phyloP scores from a whole-genome alignment of 805 yeast genomes.

The Suhomyces pyralidae region DNA sequence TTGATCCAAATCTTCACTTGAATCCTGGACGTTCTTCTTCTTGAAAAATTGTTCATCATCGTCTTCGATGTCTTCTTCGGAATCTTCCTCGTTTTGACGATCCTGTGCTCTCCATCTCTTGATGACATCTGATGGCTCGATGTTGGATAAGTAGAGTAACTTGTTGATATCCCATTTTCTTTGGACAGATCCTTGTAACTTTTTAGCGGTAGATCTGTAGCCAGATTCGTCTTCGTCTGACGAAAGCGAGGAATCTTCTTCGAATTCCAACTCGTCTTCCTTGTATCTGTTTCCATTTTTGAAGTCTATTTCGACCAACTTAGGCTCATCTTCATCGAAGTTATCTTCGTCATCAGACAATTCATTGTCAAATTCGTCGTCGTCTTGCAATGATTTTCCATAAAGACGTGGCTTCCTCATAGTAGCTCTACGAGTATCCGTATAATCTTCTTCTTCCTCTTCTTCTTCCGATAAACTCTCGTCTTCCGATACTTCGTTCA shows the following conservation, averaged over 20 bases:
- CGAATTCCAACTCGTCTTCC: conserved; percentile 40
- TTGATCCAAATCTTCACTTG: conserved; percentile 35
- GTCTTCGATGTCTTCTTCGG: conserved; percentile 39
- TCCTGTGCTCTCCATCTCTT: conserved; percentile 65
- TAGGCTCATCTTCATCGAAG: conserved; percentile 36
- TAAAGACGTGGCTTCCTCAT: conserved; percentile 58
- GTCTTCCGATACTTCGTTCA: conserved; percentile 34
- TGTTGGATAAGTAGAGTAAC: conserved; percentile 72
- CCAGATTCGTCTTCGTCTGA: conserved; percentile 36
- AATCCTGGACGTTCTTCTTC: conserved; percentile 36
- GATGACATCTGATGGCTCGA: conserved; percentile 70
- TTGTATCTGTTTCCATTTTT: conserved; percentile 29
- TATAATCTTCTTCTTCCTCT: conserved; percentile 21
- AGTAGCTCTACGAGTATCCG: conserved; percentile 54
- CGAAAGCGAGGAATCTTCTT: conserved; percentile 46
- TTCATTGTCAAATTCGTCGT: conserved; percentile 41
- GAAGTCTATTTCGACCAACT: conserved; percentile 49
- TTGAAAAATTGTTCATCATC: conserved; percentile 50
- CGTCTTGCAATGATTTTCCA: conserved; percentile 50
- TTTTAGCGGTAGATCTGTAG: conserved; percentile 55
- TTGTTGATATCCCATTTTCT: conserved; percentile 77
- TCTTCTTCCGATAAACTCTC: conserved; percentile 29
- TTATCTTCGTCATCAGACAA: conserved; percentile 44
- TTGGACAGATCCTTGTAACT: conserved; percentile 51
- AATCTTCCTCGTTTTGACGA: conserved; percentile 39